Conservation (phyloP, 768 basidiomycete species). For the Phaeolepiota aurea region DNA sequence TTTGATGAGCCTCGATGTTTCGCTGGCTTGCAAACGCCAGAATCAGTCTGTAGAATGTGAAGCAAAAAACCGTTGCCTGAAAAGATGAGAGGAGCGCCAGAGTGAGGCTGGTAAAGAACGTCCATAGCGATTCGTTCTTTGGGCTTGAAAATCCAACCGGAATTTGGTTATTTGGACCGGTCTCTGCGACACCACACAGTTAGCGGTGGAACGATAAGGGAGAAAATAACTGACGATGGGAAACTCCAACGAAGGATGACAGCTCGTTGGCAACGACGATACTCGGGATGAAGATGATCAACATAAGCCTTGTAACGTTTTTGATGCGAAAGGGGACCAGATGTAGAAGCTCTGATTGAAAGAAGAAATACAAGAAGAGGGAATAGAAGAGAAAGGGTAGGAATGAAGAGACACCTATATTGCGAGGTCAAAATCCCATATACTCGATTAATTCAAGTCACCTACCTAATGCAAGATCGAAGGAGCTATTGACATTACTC, state of each 20-base stretch:
- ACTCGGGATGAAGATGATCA: slow-evolving; percentile 47
- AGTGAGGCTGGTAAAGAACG: slow-evolving; percentile 51
- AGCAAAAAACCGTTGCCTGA: slow-evolving; percentile 49
- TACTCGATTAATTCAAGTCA: slow-evolving; percentile 5
- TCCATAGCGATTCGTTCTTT: slow-evolving; percentile 33
- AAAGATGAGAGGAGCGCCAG: slow-evolving; percentile 50
- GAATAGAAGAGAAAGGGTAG: slow-evolving; percentile 59
- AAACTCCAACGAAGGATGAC: slow-evolving; percentile 56
- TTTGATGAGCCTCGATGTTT: slow-evolving; percentile 35
- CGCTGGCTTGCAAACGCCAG: slow-evolving; percentile 42
- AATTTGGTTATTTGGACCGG: neutral
- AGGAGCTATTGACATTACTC: slow-evolving; percentile 33
- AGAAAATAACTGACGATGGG: slow-evolving; percentile 35
- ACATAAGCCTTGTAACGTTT: slow-evolving; percentile 29
- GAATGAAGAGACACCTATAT: slow-evolving; percentile 48
- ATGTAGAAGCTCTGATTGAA: slow-evolving; percentile 40
- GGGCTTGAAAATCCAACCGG: slow-evolving; percentile 32
- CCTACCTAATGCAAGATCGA: slow-evolving; percentile 61
- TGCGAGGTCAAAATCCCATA: neutral
- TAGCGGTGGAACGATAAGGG: no score
- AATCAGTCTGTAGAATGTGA: slow-evolving; percentile 51
- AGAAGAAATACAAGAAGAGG: slow-evolving; percentile 52
- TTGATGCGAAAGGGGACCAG: slow-evolving; percentile 43
- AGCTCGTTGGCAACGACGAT: slow-evolving; percentile 49
- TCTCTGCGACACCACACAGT: neutral